A percentile compares a stretch with the other conserved stretches of the same genome.
These are phyloP conservation scores for Stemphylium beticola DNA, from an alignment of 2,329 filamentous ascomycete genomes.

Conservation along the genomic window DNA sequence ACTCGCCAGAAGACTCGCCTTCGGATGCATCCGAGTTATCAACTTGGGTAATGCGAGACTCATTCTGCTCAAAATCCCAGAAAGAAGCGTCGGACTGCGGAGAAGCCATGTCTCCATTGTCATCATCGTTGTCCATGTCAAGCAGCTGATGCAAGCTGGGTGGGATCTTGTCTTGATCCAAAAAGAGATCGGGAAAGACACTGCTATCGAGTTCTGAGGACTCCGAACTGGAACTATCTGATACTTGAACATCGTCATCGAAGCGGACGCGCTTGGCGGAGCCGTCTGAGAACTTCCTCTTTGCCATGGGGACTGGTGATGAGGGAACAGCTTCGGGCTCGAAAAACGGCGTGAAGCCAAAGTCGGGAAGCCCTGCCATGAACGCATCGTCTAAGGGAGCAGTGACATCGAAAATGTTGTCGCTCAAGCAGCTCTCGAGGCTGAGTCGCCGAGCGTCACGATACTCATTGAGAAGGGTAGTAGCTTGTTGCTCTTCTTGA, in stretches of 20 bases:
- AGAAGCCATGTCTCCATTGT: conserved; percentile 56
- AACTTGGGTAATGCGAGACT: conserved; percentile 48
- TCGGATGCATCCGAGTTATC: conserved; percentile 38
- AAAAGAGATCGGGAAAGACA: conserved; percentile 79
- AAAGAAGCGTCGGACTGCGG: conserved; percentile 57
- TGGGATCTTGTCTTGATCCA: conserved; percentile 75
- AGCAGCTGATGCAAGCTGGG: conserved; percentile 75
- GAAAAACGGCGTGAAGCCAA: conserved; percentile 46
- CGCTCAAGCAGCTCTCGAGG: conserved; percentile 42
- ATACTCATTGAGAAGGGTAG: conserved; percentile 38
- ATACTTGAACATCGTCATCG: conserved; percentile 66
- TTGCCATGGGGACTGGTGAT: conserved; percentile 44
- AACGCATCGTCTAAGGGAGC: conserved; percentile 34
- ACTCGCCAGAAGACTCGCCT: conserved; percentile 55
- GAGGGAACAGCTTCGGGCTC: conserved; percentile 51
- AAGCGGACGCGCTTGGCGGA: conserved; percentile 74
- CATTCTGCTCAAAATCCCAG: conserved; percentile 66
- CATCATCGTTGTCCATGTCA: conserved; percentile 58
- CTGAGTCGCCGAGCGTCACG: conserved; percentile 45
- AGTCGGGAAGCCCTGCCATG: conserved; percentile 35
- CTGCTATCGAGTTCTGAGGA: conserved; percentile 65
- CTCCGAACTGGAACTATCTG: conserved; percentile 61
- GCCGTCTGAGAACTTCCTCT: conserved; percentile 48
- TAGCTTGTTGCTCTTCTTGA: conserved; percentile 40
- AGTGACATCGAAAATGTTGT: conserved; percentile 43